Conservation (phyloP, 1,139 yeast genomes). For the Kurtzmaniella natalensis region DNA sequence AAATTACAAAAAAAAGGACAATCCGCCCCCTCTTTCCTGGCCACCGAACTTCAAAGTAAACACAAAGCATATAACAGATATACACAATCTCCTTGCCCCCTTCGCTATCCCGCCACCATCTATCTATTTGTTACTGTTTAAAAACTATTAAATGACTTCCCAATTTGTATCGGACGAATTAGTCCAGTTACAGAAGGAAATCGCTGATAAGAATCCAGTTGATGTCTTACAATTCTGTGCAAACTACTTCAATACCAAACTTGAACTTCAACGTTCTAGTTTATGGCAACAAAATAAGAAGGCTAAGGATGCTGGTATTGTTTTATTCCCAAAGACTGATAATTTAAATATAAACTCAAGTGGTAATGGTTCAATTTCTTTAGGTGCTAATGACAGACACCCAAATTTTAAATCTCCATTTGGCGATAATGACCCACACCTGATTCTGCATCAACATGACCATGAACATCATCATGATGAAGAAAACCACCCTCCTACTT, state of each 20-base stretch:
- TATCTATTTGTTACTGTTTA: too few species aligned
- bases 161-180: slow-evolving; percentile 42
- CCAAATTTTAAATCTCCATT: slow-evolving; percentile 64
- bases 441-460: slow-evolving; percentile 27
- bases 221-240: slow-evolving; percentile 75
- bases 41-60: too few species aligned
- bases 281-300: slow-evolving; percentile 50
- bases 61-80: too few species aligned
- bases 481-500: slow-evolving; percentile 6
- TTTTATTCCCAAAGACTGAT: slow-evolving; percentile 41
- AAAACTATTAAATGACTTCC: too few species aligned
- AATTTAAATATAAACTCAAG: slow-evolving; percentile 22
- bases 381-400: slow-evolving; percentile 30
- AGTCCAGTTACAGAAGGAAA: slow-evolving; percentile 59
- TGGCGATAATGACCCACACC: slow-evolving; percentile 59
- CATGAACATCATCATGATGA: slow-evolving; percentile 16
- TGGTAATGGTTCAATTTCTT: slow-evolving; percentile 12
- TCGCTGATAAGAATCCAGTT: slow-evolving; percentile 57
- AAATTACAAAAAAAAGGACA: too few species aligned
- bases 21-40: too few species aligned
- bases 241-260: slow-evolving; percentile 58
- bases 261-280: slow-evolving; percentile 56
- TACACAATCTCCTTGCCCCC: not conserved
- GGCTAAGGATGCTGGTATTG: slow-evolving; percentile 51
- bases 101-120: too few species aligned